phyloP scores from a whole-genome alignment of 352 stramenopile species.

The Phytopythium montanum region DNA sequence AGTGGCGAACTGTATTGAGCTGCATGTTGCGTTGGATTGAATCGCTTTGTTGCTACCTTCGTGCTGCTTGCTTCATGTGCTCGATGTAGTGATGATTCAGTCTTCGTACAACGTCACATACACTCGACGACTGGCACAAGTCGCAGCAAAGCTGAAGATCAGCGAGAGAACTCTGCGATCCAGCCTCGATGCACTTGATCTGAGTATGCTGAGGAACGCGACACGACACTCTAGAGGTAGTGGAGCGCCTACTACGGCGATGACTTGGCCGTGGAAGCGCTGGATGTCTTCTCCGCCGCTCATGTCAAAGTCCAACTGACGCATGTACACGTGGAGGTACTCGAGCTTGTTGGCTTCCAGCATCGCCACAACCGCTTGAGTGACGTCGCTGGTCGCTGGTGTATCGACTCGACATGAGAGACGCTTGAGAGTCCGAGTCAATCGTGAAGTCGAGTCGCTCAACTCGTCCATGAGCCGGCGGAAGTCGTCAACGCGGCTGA shows the following conservation, averaged over 20 bases:
- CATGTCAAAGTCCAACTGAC: not conserved
- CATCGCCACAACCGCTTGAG: not conserved
- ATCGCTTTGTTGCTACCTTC: not conserved
- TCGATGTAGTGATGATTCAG: not conserved
- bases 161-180: not conserved
- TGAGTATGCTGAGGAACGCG: not conserved
- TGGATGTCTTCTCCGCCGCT: not conserved
- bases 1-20: not conserved
- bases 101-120: not conserved
- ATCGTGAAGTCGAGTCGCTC: not conserved
- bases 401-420: not conserved
- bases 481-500: not conserved
- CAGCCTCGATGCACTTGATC: not conserved
- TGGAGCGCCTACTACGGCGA: not conserved
- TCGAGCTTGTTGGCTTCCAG: not conserved
- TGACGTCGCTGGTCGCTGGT: not conserved
- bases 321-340: not conserved
- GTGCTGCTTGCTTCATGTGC: not conserved
- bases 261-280: not conserved
- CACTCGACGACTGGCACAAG: not conserved
- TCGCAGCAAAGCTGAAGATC: not conserved
- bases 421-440: not conserved
- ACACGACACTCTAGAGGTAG: not conserved
- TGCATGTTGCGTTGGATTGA: not conserved
- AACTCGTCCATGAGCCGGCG: not conserved